Conservation (phyloP, 139 green algal species). For the Eudorina sp. region DNA sequence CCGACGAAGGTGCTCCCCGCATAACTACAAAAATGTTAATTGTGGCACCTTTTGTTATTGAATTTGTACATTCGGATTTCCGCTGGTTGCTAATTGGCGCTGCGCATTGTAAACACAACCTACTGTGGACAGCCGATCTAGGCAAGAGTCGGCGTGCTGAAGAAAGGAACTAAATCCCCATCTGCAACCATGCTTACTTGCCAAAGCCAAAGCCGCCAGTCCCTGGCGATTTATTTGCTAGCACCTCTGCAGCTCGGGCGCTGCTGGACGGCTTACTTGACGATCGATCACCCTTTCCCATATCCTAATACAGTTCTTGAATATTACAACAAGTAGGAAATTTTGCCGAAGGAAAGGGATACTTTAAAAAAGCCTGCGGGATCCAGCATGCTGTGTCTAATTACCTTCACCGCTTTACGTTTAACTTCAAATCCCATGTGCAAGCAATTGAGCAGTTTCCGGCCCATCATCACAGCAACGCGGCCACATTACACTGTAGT, state of each 20-base stretch:
- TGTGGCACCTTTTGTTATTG: background rate
- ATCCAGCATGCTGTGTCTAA: too few species aligned
- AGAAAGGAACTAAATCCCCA: background rate
- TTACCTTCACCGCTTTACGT: too few species aligned
- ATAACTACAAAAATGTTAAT: conserved; percentile 39
- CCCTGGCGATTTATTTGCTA: conserved; percentile 46
- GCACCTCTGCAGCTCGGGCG: conserved; percentile 56
- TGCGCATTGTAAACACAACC: too few species aligned
- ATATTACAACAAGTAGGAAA: background rate
- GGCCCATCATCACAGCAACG: too few species aligned
- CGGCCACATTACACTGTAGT: too few species aligned
- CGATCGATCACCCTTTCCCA: background rate
- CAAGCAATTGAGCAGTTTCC: too few species aligned
- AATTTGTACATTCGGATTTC: background rate
- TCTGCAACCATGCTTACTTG: conserved; percentile 57
- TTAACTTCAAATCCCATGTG: too few species aligned
- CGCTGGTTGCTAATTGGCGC: background rate
- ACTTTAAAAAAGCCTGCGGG: too few species aligned
- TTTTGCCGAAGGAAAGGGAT: too few species aligned
- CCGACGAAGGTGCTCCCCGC: conserved; percentile 25
- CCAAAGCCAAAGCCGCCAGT: conserved; percentile 57
- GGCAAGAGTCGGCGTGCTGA: background rate
- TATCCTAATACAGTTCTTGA: background rate
- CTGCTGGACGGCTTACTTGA: conserved; percentile 51
- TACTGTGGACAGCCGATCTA: too few species aligned